Conservation (phyloP, 1,284 basidiomycete genomes). For the Melampsora americana region DNA sequence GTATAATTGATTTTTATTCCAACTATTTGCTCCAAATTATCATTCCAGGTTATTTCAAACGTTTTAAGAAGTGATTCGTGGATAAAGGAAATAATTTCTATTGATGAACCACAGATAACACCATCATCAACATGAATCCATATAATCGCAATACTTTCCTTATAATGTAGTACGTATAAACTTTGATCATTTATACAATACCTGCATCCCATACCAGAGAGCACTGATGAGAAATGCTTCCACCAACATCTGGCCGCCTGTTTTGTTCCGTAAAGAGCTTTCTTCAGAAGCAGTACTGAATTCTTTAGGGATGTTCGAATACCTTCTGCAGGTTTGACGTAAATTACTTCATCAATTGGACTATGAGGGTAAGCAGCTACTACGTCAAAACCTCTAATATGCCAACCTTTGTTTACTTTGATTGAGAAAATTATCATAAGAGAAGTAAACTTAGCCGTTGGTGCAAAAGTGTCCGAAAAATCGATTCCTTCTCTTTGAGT, state of each 20-base stretch:
- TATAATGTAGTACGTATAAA: not conserved
- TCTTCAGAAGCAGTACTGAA: not conserved
- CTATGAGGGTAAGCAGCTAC: conserved; percentile 21
- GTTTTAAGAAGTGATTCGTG: not conserved
- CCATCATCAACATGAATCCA: conserved; percentile 27
- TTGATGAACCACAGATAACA: not conserved
- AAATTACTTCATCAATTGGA: conserved; percentile 13
- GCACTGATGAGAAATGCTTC: not conserved
- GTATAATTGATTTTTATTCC: conserved; percentile 2
- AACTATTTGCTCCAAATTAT: conserved; percentile 4
- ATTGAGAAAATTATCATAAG: conserved; percentile 11
- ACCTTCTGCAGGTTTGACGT: not conserved
- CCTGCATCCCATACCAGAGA: not conserved
- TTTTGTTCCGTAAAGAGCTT: conserved; percentile 9
- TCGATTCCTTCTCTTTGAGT: conserved; percentile 7
- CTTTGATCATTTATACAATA: not conserved
- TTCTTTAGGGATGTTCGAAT: not conserved
- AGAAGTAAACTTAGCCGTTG: too few species aligned
- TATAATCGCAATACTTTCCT: not conserved
- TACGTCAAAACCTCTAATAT: conserved; percentile 5
- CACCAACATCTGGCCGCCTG: conserved; percentile 8
- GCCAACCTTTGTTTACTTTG: not conserved
- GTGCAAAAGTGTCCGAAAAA: conserved; percentile 14
- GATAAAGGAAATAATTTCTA: too few species aligned
- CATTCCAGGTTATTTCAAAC: not conserved